Base-by-base conservation (phyloP, 1,284 basidiomycete genomes). In the Xerocomus cyaneibrunnescens region DNA sequence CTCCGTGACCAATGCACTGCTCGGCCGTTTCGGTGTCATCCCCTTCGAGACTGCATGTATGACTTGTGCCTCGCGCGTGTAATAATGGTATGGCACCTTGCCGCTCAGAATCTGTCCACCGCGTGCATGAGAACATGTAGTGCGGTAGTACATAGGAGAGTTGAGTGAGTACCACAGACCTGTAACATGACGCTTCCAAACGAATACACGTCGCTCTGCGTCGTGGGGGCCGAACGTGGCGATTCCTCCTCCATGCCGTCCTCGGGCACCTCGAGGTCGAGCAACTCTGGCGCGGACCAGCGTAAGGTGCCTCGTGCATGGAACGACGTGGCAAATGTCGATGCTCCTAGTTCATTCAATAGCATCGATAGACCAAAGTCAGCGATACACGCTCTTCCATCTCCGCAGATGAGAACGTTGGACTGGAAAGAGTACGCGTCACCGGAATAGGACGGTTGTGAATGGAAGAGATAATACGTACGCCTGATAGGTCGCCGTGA, bases 211-310 rank as follows among this genome's bases (percentile, higher is more conserved):
- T 61, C 55, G 12, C 48, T 50, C 17, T 49, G 45, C 13, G 23
- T 36, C 9, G 38, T 47, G 4, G 61, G 50, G 1, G 10, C 27
- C 2, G 31, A 31, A 2, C 14, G 28, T 23, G 41, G 13, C 14
- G 39, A 7, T 28, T 38, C 47, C 9, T 35, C 47, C 36, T 46
- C 43, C 25, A 25, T 34, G 2, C 9, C 40, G 2, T 31, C 35
- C 16, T 50, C 48, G 22, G 44, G 13, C 13, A 44, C 13, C 9
- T 7, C 36, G 32, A 45, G 47, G 14, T 19, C 50, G 31, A 65
- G 59, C 3, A 71, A 57, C 43, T 72, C 71, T 1, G 68, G 70
- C 2, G 72, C 72, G 12, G 65, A 60, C 69, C 67, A 72, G 2
- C 38, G 38, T 16, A 39, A n/a, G 13, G 38, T n/a, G 7, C 38